A percentile compares a stretch with the other conserved stretches of the same genome.
Evolutionary conservation across 805 yeast species (phyloP).

Genomic region (Ogataea haglerorum): DNA sequence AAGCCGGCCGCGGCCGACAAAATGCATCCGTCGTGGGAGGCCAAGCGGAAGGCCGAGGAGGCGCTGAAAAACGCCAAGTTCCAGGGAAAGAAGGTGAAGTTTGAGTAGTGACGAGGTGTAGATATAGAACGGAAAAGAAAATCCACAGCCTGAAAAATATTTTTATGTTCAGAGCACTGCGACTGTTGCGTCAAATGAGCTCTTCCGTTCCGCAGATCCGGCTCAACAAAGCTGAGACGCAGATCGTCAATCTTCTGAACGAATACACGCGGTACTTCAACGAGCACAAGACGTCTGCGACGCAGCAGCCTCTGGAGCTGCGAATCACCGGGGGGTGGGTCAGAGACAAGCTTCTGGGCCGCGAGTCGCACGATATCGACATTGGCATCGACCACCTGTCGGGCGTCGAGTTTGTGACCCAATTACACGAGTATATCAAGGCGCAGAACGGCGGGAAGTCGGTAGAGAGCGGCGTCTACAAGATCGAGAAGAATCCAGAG

Average conservation of each 20-base stretch:
- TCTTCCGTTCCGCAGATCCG: constrained; percentile 15
- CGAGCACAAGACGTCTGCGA: constrained; percentile 1
- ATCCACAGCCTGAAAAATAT: background rate
- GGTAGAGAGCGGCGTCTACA: constrained; percentile 51
- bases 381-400: constrained; percentile 82
- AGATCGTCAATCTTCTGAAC: constrained; percentile 25
- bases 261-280: constrained; percentile 29
- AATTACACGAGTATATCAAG: constrained; percentile 49
- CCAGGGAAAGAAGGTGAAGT: constrained; percentile 79
- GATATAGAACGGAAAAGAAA: constrained; percentile 1
- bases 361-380: constrained; percentile 81
- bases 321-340: constrained; percentile 99
- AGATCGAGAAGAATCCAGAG: constrained; percentile 88
- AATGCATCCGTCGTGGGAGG: constrained; percentile 98
- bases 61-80: constrained; percentile 62
- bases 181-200: constrained; percentile 2
- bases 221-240: constrained; percentile 23
- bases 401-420: constrained; percentile 81
- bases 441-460: constrained; percentile 24
- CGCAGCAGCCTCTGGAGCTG: constrained; percentile 32
- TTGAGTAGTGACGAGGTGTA: constrained; percentile 43
- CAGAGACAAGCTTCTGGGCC: constrained; percentile 84
- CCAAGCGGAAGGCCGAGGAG: constrained; percentile 73
- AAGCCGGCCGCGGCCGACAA: constrained; percentile 30
- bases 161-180: constrained; percentile 4